Base-by-base conservation (phyloP, 1,284 basidiomycete species). In the Fistulinella staudtii region DNA sequence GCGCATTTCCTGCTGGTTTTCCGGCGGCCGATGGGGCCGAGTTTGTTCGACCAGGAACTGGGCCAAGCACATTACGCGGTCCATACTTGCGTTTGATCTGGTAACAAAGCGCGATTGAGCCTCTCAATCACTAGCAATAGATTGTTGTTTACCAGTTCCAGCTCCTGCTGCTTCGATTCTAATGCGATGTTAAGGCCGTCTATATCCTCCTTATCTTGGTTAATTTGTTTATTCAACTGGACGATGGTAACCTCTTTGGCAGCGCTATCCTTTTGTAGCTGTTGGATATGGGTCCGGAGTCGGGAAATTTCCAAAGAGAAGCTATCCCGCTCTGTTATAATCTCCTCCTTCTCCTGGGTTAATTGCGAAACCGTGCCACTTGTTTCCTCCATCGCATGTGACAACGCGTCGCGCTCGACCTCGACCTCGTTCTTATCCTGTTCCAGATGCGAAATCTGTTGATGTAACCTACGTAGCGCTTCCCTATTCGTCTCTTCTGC, bases 101-200 rank as follows among this genome's bases (percentile, higher is more conserved):
- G n/a, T n/a, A n/a, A n/a, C n/a, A n/a, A n/a, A n/a, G n/a, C n/a
- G n/a, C n/a, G n/a, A n/a, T n/a, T n/a, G n/a, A n/a, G n/a, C n/a
- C n/a, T n/a, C n/a, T n/a, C n/a, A n/a, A n/a, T n/a, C n/a, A n/a
- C n/a, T n/a, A n/a, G n/a, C n/a, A n/a, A n/a, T n/a, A n/a, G n/a
- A n/a, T n/a, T n/a, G n/a, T n/a, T n/a, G n/a, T n/a, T n/a, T n/a
- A 93, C 91, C 67, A 91, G 61, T 60, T 93, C 89, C 20, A 94
- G 70, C 61, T 93, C 90, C 59, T 92, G 89, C 58, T 93, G 91
- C 66, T 93, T 93, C 18, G 89, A 82, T 63, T 92, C 89, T 47
- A 93, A 65, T 0, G 89, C 91, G 33, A 91, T 87, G 57, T 92
- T 92, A 51, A 93, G 68, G 29, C 88, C 85, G 42, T 79, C 69